Base-by-base conservation (phyloP, 768 basidiomycete species). In the Suillus occidentalis region DNA sequence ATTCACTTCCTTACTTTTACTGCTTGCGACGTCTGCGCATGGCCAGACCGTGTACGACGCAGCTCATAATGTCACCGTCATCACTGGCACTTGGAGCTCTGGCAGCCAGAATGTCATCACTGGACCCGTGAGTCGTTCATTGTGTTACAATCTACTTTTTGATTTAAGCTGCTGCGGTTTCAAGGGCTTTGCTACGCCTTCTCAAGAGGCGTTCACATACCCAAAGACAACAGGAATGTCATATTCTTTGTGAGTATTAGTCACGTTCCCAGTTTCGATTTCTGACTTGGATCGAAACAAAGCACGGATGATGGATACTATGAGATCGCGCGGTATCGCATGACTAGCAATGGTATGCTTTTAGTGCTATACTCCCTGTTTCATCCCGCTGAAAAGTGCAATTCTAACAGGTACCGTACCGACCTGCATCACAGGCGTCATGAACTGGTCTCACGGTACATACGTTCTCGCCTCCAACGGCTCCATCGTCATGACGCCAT, bases 311-410 rank as follows among this genome's bases (percentile, higher is more conserved):
- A 90, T 65, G 89, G 89, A 13, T 92, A 79, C 80, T 99, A 91
- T 68, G 97, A 99, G 76, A 84, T 94, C 74, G 87, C 95, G 25
- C 89, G 94, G 69, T 99, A 97, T 78, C 87, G 95, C 61, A 96
- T 96, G 80, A 83, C 80, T 47, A 81, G 88, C 63, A 99, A 99
- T 77, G 96, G 94, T 94, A 65, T 57, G 84, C 70, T 62, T 59
- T 58, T 4, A 0, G 28, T 59, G 18, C 12, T 42, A 12, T 20
- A 42, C 13, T 42, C 65, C 53, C 61, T 52, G 42, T 56, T 20
- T 56, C 40, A 37, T n/a, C 31, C 47, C 36, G 9, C 58, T 59
- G 6, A 59, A 42, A 18, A 34, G 34, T 12, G 4, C 16, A 13
- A 20, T 28, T 10, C 7, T 7, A 58, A 6, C 71, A 95, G 94